Conservation (phyloP, 2,329 filamentous ascomycete species). For the Thielaviopsis punctulata region DNA sequence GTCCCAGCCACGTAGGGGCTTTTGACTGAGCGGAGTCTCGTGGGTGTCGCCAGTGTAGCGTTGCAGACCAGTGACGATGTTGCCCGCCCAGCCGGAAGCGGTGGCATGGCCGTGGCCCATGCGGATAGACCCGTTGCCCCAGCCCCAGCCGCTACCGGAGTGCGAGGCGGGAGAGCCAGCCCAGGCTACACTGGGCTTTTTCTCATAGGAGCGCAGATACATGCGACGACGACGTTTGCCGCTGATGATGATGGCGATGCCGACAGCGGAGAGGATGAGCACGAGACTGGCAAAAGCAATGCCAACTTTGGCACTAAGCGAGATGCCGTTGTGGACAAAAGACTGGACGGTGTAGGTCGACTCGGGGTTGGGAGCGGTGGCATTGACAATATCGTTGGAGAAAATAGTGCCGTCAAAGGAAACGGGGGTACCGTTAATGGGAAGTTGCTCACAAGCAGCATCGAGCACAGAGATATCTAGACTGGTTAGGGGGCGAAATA, state of each 20-base stretch:
- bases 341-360: conserved; percentile 24
- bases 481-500: conserved; percentile 4
- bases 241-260: conserved; percentile 36
- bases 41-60: conserved; percentile 5
- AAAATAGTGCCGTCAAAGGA: conserved; percentile 36
- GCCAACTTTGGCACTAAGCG: conserved; percentile 38
- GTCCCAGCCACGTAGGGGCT: conserved; percentile 34
- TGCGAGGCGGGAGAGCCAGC: conserved; percentile 16
- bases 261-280: conserved; percentile 28
- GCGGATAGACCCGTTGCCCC: conserved; percentile 1
- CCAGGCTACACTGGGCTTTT: conserved; percentile 11
- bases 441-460: conserved; percentile 37
- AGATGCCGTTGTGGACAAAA: conserved; percentile 27
- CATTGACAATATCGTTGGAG: conserved; percentile 27
- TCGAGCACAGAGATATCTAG: conserved; percentile 33
- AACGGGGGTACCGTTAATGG: conserved; percentile 28
- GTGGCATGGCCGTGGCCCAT: neutral
- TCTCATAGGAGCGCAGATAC: conserved; percentile 31
- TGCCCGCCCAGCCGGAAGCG: conserved; percentile 2
- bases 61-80: neutral
- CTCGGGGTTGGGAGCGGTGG: conserved; percentile 30
- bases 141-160: conserved; percentile 22
- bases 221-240: conserved; percentile 38
- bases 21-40: conserved; percentile 38
- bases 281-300: conserved; percentile 36